Evolutionary conservation across 352 stramenopile species (phyloP), one percentile per base, ranked within the genome.

Genomic region (Ophiocytium majus): DNA sequence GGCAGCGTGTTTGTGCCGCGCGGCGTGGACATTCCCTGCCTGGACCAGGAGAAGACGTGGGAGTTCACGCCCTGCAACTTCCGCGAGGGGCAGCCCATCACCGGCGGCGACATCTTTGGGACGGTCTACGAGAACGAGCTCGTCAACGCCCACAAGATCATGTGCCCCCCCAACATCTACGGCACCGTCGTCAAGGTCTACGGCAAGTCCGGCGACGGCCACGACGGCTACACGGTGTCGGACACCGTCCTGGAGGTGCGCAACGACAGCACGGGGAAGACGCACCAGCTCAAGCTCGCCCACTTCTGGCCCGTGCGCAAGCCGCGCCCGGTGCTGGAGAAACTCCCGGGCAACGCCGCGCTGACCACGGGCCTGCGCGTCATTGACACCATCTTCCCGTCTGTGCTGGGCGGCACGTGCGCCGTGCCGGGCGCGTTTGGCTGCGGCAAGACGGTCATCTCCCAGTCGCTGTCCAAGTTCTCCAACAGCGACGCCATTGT

Each of bases 381-480:
- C 82, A 98, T 99, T 89, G 97, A 99, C 90, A 95, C 96, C 74
- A 92, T 99, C 64, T 99, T 99, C 92, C 97, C 97, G 79, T 99
- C 96, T 32, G 97, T 99, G 78, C 91, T 99, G 57, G 97, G 97
- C 36, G 97, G 97, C 88, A 99, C 97, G 31, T 99, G 97, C 89
- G 97, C 97, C 83, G 97, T 99, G 23, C 97, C 97, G 49, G 97
- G 97, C 83, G 97, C 97, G 33, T 99, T 99, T 89, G 97, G 97
- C 35, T 99, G 97, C 89, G 97, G 97, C 86, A 99, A 99, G 95
- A 99, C 97, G 76, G 97, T 99, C 83, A 99, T 99, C 91, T 98
- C 95, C 17, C 97, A 99, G 90, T 97, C 96, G 66, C 92, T 99
- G 57, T 99, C 96, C 83, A 99, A 99, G 92, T 98, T 99, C 92